Evolutionary conservation across 805 yeast species (phyloP).

Genomic region (Kazachstania viticola): DNA sequence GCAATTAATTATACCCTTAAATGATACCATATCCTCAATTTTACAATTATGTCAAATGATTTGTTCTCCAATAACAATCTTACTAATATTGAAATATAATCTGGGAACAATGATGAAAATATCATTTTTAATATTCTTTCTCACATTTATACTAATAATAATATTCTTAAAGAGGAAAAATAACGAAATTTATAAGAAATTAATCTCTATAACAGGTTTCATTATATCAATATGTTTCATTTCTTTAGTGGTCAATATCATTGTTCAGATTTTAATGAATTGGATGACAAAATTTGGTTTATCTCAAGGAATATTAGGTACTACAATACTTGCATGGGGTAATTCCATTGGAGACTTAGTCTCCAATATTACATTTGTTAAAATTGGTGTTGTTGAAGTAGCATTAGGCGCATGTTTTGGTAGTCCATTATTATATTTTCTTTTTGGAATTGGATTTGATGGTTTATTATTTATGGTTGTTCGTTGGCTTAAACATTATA

Average conservation of each 20-base stretch:
- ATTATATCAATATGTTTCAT: conserved; percentile 55
- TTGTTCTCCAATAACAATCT: no score
- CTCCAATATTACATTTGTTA: conserved; percentile 70
- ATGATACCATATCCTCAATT: no score
- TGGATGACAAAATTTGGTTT: conserved; percentile 48
- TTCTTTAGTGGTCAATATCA: conserved; percentile 29
- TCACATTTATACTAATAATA: no score
- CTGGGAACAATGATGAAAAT: no score
- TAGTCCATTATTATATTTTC: conserved; percentile 68
- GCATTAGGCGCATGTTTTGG: conserved; percentile 96
- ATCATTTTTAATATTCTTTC: no score
- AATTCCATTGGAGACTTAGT: conserved; percentile 86
- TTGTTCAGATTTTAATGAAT: conserved; percentile 52
- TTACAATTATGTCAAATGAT: no score
- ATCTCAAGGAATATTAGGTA: conserved; percentile 72
- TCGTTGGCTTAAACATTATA: background rate
- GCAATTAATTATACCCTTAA: no score
- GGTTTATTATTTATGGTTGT: conserved; percentile 37
- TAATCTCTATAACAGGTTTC: conserved; percentile 45
- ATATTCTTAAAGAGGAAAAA: no score
- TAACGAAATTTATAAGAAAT: no score
- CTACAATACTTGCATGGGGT: conserved; percentile 84
- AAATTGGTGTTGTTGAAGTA: conserved; percentile 74
- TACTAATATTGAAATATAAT: no score
- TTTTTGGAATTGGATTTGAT: conserved; percentile 73